These are phyloP conservation scores for Sporodiniella umbellata DNA, from an alignment of 371 early-diverging fungal genomes.

Conservation along the genomic window DNA sequence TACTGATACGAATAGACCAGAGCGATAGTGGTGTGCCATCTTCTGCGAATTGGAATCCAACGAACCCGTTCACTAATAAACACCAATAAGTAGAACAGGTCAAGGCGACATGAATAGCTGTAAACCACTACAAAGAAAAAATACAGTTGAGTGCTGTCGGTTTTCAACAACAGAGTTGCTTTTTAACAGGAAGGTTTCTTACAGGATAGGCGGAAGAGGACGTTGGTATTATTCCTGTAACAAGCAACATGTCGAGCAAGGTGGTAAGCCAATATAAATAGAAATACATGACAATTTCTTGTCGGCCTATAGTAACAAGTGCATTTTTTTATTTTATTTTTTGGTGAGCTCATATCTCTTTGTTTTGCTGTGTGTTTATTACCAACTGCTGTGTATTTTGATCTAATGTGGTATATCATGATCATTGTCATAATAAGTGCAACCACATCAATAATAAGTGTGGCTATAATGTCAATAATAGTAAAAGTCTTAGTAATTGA, in stretches of 20 bases:
- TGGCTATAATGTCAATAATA: constrained; percentile 78
- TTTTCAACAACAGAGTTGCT: too few relatives aligned
- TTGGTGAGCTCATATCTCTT: too few relatives aligned
- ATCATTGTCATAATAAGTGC: constrained; percentile 87
- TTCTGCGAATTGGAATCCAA: constrained; percentile 94
- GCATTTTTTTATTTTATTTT: background rate
- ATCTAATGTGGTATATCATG: constrained; percentile 89
- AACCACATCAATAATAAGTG: constrained; percentile 78
- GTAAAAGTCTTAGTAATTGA: constrained; percentile 52
- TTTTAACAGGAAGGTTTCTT: constrained; percentile 21
- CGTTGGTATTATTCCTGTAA: constrained; percentile 79
- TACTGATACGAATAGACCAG: constrained; percentile 74
- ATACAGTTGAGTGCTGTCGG: background rate
- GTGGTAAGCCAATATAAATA: constrained; percentile 75
- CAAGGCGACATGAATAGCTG: constrained; percentile 76
- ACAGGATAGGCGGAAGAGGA: constrained; percentile 72
- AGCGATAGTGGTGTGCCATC: constrained; percentile 88
- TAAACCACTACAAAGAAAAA: constrained; percentile 66
- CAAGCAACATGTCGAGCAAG: constrained; percentile 75
- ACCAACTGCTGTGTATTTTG: constrained; percentile 93
- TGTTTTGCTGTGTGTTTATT: constrained; percentile 7
- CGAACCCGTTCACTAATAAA: constrained; percentile 89
- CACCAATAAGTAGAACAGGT: constrained; percentile 86
- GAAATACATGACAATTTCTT: constrained; percentile 92
- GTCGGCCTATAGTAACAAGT: constrained; percentile 59